These are phyloP conservation scores for Cercospora zeae-maydis DNA, from an alignment of 2,329 filamentous ascomycete species.

Conservation along the genomic window DNA sequence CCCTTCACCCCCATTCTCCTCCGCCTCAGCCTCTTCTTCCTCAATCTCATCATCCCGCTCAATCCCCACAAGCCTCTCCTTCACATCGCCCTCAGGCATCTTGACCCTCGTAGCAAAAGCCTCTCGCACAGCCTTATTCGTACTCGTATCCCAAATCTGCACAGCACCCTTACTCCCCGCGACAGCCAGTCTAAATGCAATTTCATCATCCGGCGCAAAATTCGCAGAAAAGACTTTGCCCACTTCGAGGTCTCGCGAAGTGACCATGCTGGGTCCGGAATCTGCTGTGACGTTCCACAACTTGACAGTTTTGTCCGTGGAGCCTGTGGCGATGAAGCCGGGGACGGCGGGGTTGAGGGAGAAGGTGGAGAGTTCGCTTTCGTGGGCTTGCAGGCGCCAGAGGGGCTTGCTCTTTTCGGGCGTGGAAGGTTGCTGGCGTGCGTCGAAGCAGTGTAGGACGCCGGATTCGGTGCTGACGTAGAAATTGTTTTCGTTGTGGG, in stretches of 20 bases:
- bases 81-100: slow-evolving; percentile 57
- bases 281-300: slow-evolving; percentile 77
- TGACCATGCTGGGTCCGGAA: slow-evolving; percentile 81
- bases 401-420: slow-evolving; percentile 76
- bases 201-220: slow-evolving; percentile 86
- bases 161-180: slow-evolving; percentile 91
- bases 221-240: slow-evolving; percentile 89
- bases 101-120: slow-evolving; percentile 72
- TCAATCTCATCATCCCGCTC: slow-evolving; percentile 63
- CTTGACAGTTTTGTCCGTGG: slow-evolving; percentile 92
- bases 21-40: slow-evolving; percentile 56
- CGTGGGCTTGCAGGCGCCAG: slow-evolving; percentile 94
- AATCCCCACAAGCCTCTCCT: slow-evolving; percentile 75
- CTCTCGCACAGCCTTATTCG: slow-evolving; percentile 79
- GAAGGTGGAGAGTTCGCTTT: slow-evolving; percentile 85
- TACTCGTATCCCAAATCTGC: slow-evolving; percentile 95
- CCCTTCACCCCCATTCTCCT: slow-evolving; percentile 37
- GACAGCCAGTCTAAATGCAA: slow-evolving; percentile 87
- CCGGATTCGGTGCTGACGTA: slow-evolving; percentile 89
- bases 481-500: slow-evolving; percentile 88
- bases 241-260: slow-evolving; percentile 85
- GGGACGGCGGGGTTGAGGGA: slow-evolving; percentile 87
- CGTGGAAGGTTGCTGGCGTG: slow-evolving; percentile 68
- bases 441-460: slow-evolving; percentile 87
- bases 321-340: slow-evolving; percentile 89